Evolutionary conservation across 305 asterid species (phyloP).

Genomic region (Fraxinus greggii): DNA sequence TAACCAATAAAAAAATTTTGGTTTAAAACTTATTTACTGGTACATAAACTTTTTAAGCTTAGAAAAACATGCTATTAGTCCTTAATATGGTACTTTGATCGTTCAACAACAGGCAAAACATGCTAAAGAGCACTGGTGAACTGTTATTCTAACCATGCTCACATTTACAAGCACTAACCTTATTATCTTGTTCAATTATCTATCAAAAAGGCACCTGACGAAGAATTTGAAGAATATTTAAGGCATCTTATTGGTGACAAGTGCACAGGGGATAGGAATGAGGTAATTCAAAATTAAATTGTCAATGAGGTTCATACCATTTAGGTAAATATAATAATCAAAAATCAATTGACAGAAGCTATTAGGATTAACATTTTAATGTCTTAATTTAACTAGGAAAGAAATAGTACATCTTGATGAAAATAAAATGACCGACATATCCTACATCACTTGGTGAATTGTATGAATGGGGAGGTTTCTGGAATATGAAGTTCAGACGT

Average conservation of each 20-base stretch:
- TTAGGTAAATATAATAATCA: background rate
- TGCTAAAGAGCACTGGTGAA: background rate
- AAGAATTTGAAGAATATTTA: conserved; percentile 85
- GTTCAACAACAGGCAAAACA: background rate
- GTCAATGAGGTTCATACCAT: background rate
- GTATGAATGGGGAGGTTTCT: background rate
- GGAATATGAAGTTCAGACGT: background rate
- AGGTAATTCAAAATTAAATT: conserved; percentile 43
- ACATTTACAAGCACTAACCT: background rate
- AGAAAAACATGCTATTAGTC: background rate
- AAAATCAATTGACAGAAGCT: background rate
- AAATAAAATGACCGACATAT: background rate
- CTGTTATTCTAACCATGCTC: background rate
- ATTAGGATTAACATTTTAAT: background rate
- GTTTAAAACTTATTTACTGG: background rate
- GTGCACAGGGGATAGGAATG: conserved; percentile 79
- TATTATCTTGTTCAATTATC: background rate
- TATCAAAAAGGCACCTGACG: conserved; percentile 79
- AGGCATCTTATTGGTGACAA: conserved; percentile 70
- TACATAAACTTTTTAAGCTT: background rate
- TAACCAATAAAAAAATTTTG: background rate
- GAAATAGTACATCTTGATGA: background rate
- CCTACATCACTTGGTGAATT: background rate
- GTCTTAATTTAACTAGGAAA: background rate
- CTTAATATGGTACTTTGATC: background rate